Evolutionary conservation across 805 yeast species (phyloP).

Genomic region (Saturnispora besseyi): DNA sequence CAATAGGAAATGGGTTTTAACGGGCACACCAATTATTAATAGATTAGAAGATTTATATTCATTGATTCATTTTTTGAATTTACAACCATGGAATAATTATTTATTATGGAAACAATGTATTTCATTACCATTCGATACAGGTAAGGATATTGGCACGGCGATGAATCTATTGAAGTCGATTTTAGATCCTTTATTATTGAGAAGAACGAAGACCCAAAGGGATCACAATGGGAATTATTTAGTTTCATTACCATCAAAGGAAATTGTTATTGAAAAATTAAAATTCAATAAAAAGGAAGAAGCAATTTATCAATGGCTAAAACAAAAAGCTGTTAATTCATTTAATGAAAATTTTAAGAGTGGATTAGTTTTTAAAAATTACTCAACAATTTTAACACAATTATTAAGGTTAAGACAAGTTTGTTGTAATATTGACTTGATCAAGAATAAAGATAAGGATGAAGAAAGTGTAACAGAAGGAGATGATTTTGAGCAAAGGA

Average conservation of each 20-base stretch:
- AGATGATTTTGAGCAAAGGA: conserved; percentile 1
- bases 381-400: conserved; percentile 74
- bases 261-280: conserved; percentile 58
- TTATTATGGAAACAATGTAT: conserved; percentile 83
- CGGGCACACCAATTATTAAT: conserved; percentile 92
- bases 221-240: conserved; percentile 63
- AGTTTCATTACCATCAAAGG: conserved; percentile 70
- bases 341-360: conserved; percentile 48
- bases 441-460: conserved; percentile 38
- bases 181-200: conserved; percentile 68
- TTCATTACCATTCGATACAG: conserved; percentile 67
- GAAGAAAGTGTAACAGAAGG: conserved; percentile 2
- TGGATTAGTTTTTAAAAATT: conserved; percentile 64
- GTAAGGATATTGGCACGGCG: conserved; percentile 59
- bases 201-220: conserved; percentile 83
- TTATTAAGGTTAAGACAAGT: conserved; percentile 77
- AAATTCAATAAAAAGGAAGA: conserved; percentile 59
- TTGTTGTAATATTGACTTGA: conserved; percentile 74
- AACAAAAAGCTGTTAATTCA: conserved; percentile 54
- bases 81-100: conserved; percentile 88
- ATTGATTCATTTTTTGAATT: conserved; percentile 56
- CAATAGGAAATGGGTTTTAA: conserved; percentile 70
- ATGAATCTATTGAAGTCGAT: conserved; percentile 78
- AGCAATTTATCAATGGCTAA: conserved; percentile 57
- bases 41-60: conserved; percentile 80